A percentile compares a stretch with the other conserved stretches of the same genome.
Conservation (phyloP, 1,139 yeast genomes). For the Magnusiomyces tetraspermus region DNA sequence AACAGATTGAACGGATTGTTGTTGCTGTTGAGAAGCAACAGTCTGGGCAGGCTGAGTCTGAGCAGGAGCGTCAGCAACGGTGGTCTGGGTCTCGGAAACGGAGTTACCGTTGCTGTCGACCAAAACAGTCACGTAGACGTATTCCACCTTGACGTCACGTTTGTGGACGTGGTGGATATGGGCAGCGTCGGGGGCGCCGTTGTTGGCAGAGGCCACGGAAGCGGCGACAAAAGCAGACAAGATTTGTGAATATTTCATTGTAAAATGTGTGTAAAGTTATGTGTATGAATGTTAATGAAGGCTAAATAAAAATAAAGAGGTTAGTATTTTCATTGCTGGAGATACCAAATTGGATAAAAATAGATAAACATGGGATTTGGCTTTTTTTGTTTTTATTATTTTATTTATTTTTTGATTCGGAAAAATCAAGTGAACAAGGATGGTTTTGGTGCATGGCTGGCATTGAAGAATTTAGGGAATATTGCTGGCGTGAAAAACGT, state of each 20-base stretch:
- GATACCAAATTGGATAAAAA: too few species aligned
- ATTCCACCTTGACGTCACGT: constrained; percentile 62
- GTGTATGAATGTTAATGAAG: too few species aligned
- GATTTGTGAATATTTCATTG: constrained; percentile 4
- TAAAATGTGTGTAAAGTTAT: too few species aligned
- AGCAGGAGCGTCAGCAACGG: constrained; percentile 18
- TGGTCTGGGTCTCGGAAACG: constrained; percentile 23
- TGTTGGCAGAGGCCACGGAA: neutral
- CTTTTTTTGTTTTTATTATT: too few species aligned
- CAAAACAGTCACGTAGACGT: constrained; percentile 67
- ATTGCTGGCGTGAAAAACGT: too few species aligned
- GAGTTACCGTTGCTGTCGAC: constrained; percentile 61
- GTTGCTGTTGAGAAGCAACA: constrained; percentile 27
- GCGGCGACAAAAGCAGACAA: neutral
- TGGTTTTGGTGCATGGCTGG: too few species aligned
- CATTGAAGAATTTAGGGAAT: too few species aligned
- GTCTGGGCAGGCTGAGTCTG: constrained; percentile 25
- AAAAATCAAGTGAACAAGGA: too few species aligned
- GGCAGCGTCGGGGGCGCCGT: constrained; percentile 7
- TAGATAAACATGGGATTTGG: too few species aligned
- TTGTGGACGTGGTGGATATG: constrained; percentile 58
- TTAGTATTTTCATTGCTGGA: too few species aligned
- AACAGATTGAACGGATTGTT: constrained; percentile 20
- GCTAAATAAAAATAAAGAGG: too few species aligned
- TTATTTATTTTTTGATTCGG: too few species aligned